Evolutionary conservation across 2,329 filamentous ascomycete species (phyloP).

Genomic region (Fusarium austroafricanum): DNA sequence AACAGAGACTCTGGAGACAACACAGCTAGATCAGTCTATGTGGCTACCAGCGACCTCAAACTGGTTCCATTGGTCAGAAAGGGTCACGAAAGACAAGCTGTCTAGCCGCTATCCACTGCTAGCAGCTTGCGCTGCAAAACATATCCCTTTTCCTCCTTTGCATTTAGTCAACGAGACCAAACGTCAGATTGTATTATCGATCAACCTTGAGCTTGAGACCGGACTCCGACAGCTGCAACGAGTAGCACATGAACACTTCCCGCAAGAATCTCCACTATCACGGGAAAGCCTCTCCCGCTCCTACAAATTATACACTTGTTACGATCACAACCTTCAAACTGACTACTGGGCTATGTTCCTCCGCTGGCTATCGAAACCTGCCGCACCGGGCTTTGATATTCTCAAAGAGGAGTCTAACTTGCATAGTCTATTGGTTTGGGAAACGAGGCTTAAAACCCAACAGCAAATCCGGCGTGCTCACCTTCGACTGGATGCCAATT

Average conservation of each 20-base stretch:
- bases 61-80: neutral
- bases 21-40: neutral
- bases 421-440: neutral
- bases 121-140: neutral
- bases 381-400: neutral
- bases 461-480: fast-evolving
- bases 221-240: neutral
- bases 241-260: fast-evolving
- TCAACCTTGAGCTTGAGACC: neutral
- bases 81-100: neutral
- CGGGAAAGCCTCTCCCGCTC: neutral
- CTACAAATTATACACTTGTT: neutral
- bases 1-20: fast-evolving
- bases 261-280: too few species aligned
- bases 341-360: neutral
- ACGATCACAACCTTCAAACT: neutral
- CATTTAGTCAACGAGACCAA: fast-evolving
- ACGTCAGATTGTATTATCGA: neutral
- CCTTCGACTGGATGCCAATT: neutral
- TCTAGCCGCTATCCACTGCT: neutral
- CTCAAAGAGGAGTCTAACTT: neutral
- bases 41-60: neutral
- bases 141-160: neutral
- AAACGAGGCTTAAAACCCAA: neutral
- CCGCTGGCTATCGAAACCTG: neutral